A percentile compares a stretch with the other conserved stretches of the same genome.
These are phyloP conservation scores for Groenewaldozyma auringiensis DNA, from an alignment of 1,139 yeast genomes.

Conservation along the genomic window DNA sequence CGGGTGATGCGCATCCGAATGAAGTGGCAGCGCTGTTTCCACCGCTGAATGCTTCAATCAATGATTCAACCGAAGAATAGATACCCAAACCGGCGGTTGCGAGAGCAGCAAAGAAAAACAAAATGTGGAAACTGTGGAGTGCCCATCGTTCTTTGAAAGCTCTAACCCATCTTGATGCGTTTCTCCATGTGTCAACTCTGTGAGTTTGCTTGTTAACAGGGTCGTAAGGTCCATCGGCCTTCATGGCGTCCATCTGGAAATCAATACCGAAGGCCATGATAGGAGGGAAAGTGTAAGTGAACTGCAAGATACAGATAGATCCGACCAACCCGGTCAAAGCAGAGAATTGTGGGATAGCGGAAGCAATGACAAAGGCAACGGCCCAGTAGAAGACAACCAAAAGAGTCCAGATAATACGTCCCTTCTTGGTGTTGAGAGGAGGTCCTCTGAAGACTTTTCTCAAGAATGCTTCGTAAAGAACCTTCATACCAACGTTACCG, in stretches of 20 bases:
- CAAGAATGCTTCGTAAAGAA: slow-evolving; percentile 34
- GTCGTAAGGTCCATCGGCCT: slow-evolving; percentile 30
- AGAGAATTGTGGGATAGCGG: slow-evolving; percentile 48
- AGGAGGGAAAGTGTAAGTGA: slow-evolving; percentile 42
- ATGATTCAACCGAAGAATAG: slow-evolving; percentile 25
- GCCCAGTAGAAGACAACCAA: slow-evolving; percentile 38
- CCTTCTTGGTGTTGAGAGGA: slow-evolving; percentile 26
- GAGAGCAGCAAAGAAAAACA: slow-evolving; percentile 33
- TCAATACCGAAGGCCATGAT: slow-evolving; percentile 32
- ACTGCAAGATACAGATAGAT: slow-evolving; percentile 42
- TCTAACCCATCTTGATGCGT: slow-evolving; percentile 32
- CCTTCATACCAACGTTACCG: slow-evolving; percentile 41
- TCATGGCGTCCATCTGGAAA: slow-evolving; percentile 32
- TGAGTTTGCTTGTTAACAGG: slow-evolving; percentile 27
- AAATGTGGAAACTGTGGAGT: slow-evolving; percentile 25
- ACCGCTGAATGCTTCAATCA: slow-evolving; percentile 14
- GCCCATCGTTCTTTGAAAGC: slow-evolving; percentile 20
- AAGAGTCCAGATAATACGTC: slow-evolving; percentile 33
- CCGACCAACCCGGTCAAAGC: slow-evolving; percentile 44
- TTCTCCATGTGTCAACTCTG: slow-evolving; percentile 32
- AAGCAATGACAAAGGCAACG: slow-evolving; percentile 40
- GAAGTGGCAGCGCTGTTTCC: slow-evolving; percentile 7
- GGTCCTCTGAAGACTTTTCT: slow-evolving; percentile 33
- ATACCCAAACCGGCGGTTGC: slow-evolving; percentile 36
- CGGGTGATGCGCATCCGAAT: slow-evolving; percentile 12